phyloP scores from a whole-genome alignment of 129 eudicot genomes.

The Saussurea involucrata region DNA sequence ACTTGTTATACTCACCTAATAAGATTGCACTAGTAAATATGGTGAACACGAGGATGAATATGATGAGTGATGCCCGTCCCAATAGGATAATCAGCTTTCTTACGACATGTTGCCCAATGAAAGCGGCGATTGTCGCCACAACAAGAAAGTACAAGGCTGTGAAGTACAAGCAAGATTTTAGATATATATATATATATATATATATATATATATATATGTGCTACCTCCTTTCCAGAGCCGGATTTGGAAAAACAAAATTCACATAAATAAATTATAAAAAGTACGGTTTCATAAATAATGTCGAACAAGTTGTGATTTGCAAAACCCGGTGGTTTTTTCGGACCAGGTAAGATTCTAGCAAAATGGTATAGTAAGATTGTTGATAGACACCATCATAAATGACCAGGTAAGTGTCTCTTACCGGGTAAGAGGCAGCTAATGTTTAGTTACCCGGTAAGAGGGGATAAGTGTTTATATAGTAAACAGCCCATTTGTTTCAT shows the following conservation, averaged over 20 bases:
- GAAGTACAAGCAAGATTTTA: slow-evolving; percentile 13
- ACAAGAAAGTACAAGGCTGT: slow-evolving; percentile 78
- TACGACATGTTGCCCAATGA: slow-evolving; percentile 87
- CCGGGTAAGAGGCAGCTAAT: too few relatives aligned
- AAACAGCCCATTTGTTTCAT: too few relatives aligned
- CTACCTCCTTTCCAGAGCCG: too few relatives aligned
- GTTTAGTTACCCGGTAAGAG: too few relatives aligned
- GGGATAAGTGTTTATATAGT: too few relatives aligned
- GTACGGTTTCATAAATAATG: too few relatives aligned
- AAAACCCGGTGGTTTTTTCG: too few relatives aligned
- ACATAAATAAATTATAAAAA: too few relatives aligned
- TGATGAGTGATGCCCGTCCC: slow-evolving; percentile 93
- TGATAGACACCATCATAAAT: too few relatives aligned
- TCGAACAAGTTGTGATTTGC: too few relatives aligned
- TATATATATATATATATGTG: not conserved
- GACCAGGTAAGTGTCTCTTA: too few relatives aligned
- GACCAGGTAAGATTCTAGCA: not conserved
- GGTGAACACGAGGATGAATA: slow-evolving; percentile 81
- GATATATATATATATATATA: not conserved
- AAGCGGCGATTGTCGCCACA: slow-evolving; percentile 88
- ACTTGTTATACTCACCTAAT: slow-evolving; percentile 53
- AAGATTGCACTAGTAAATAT: slow-evolving; percentile 90
- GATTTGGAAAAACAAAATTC: too few relatives aligned
- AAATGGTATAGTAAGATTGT: not conserved
- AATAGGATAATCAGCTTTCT: slow-evolving; percentile 64